Percentiles rank a stretch among this genome's conserved stretches.
Conservation (phyloP, 2,329 filamentous ascomycete genomes). For the Cercospora zeae-maydis region DNA sequence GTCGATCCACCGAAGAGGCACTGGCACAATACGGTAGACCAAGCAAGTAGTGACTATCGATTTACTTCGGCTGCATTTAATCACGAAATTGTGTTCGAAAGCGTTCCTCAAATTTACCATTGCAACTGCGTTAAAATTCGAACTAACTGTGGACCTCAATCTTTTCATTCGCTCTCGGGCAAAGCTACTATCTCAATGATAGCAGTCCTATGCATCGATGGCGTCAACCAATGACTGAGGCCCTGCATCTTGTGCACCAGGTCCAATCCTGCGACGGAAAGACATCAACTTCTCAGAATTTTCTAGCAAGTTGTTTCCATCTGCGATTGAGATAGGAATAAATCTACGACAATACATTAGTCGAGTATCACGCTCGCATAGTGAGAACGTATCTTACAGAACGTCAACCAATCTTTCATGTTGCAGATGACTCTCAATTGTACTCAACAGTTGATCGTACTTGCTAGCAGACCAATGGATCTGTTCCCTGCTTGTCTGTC, state of each 20-base stretch:
- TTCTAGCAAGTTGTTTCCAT: conserved; percentile 2
- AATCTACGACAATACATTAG: not conserved
- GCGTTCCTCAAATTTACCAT: not conserved
- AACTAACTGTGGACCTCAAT: not conserved
- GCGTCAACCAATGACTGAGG: not conserved
- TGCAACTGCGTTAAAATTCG: not conserved
- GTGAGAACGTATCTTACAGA: conserved; percentile 1
- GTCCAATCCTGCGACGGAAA: not conserved
- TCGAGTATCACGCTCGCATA: not conserved
- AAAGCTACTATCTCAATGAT: not conserved
- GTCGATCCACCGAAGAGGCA: not conserved
- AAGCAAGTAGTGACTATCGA: not conserved
- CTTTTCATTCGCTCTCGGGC: not conserved
- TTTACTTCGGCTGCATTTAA: not conserved
- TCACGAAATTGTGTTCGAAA: not conserved
- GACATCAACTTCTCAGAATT: not conserved
- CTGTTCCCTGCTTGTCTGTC: not conserved
- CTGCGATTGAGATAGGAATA: conserved; percentile 1
- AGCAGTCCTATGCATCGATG: not conserved
- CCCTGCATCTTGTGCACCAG: not conserved
- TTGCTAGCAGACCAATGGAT: not conserved
- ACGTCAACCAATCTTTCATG: not conserved
- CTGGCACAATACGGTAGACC: not conserved
- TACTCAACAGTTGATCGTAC: not conserved
- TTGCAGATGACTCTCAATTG: not conserved